These are phyloP conservation scores for Stephania cephalantha DNA, from an alignment of 164 flowering plant species.

Conservation along the genomic window DNA sequence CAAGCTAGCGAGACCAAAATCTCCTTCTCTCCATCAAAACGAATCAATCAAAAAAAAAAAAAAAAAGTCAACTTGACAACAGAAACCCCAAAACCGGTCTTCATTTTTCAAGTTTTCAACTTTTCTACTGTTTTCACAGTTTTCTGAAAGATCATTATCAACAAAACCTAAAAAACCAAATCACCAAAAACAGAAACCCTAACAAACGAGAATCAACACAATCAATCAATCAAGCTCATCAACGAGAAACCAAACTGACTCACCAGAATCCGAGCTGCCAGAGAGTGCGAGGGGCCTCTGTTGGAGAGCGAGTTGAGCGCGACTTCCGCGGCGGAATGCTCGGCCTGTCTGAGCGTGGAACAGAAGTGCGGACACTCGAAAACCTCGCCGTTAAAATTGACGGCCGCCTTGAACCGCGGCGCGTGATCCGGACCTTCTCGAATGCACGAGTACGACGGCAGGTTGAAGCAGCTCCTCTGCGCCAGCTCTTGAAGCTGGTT, in stretches of 20 bases:
- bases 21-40: background rate
- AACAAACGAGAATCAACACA: slow-evolving; percentile 8
- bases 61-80: background rate
- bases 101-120: background rate
- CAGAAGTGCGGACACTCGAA: slow-evolving; percentile 83
- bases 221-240: background rate
- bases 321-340: slow-evolving; percentile 97
- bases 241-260: slow-evolving; percentile 1
- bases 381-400: slow-evolving; percentile 87
- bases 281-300: slow-evolving; percentile 83
- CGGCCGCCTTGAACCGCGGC: slow-evolving; percentile 91
- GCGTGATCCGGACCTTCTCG: slow-evolving; percentile 99
- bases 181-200: background rate
- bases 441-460: slow-evolving; percentile 83
- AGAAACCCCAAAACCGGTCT: background rate
- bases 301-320: slow-evolving; percentile 77
- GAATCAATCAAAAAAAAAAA: background rate
- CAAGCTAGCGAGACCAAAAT: background rate
- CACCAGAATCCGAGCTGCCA: slow-evolving; percentile 89
- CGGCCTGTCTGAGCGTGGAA: slow-evolving; percentile 93
- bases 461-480: slow-evolving; percentile 96
- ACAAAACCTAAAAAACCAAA: background rate
- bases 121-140: background rate
- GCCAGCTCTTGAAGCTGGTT: slow-evolving; percentile 99
- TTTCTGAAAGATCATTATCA: background rate